phyloP scores from a whole-genome alignment of 1,284 basidiomycete species.

The Phylloporus gajari region DNA sequence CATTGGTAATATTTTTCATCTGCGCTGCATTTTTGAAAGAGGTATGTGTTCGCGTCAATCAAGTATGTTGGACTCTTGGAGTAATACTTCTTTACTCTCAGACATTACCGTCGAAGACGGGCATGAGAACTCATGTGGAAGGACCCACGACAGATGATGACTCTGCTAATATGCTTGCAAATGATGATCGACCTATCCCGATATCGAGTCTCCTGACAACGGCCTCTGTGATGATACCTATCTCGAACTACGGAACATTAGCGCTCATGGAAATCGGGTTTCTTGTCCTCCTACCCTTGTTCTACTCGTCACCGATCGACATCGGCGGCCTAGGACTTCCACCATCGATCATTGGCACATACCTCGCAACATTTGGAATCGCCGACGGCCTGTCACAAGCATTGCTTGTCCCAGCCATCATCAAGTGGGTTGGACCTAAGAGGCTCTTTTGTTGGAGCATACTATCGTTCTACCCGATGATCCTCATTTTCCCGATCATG shows the following conservation, averaged over 20 bases:
- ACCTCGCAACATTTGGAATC: not conserved
- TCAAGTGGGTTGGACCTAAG: constrained; percentile 1
- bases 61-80: not conserved
- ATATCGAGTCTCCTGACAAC: constrained; percentile 4
- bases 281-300: constrained; percentile 5
- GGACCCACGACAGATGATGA: not conserved
- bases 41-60: not conserved
- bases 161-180: not conserved
- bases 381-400: constrained; percentile 2
- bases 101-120: constrained; percentile 5
- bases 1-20: not conserved
- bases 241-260: not conserved
- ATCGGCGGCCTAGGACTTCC: constrained; percentile 7
- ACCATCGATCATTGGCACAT: constrained; percentile 5
- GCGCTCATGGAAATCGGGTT: not conserved
- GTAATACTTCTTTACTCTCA: not conserved
- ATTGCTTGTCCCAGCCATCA: not conserved
- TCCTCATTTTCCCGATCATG: constrained; percentile 3
- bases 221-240: constrained; percentile 2
- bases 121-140: not conserved
- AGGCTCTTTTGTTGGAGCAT: not conserved
- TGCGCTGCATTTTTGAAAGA: constrained; percentile 4
- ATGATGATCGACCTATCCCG: not conserved
- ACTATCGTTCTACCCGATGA: not conserved
- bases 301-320: constrained; percentile 5